Conservation (phyloP, 345 rosid species). For the Lepidium sativum region DNA sequence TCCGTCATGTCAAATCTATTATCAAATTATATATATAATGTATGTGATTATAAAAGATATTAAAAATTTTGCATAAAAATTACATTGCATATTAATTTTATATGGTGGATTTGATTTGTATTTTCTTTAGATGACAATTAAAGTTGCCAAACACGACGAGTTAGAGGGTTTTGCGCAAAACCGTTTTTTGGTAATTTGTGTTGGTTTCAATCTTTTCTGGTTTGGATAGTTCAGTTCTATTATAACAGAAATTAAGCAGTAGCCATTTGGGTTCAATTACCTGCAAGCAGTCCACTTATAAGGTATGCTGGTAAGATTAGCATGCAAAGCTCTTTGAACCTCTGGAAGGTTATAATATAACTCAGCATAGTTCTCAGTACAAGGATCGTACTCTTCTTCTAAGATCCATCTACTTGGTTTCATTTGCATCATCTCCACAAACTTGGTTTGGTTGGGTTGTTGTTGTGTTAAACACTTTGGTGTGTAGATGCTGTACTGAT, state of each 20-base stretch:
- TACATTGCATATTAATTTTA: no score
- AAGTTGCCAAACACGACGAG: no score
- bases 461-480: conserved; percentile 39
- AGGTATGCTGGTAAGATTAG: conserved; percentile 55
- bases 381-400: conserved; percentile 78
- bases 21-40: no score
- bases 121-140: no score
- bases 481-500: conserved; percentile 80
- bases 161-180: no score
- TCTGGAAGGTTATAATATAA: conserved; percentile 58
- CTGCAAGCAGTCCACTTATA: conserved; percentile 93
- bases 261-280: not conserved
- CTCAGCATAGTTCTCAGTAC: conserved; percentile 72
- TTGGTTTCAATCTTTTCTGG: no score
- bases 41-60: no score
- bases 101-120: no score
- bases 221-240: not conserved
- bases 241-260: not conserved
- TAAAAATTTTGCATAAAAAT: no score
- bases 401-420: conserved; percentile 15
- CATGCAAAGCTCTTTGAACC: conserved; percentile 84
- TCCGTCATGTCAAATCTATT: no score
- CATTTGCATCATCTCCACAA: conserved; percentile 29
- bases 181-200: no score
- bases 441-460: not conserved